These are phyloP conservation scores for Myriosclerotinia scirpicola DNA, from an alignment of 2,329 filamentous ascomycete species.

Conservation along the genomic window DNA sequence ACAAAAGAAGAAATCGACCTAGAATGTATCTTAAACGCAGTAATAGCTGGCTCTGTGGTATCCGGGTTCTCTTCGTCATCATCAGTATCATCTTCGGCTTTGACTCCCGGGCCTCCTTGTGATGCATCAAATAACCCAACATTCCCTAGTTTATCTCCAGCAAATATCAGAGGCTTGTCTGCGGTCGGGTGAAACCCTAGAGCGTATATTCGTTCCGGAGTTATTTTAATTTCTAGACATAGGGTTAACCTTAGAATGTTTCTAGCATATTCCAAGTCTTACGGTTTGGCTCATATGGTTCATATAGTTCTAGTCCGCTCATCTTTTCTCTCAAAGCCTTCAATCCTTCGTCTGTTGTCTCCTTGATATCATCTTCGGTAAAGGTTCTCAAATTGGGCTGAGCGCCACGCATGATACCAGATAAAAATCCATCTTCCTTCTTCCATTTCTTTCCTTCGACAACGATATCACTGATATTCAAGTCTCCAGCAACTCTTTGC, in stretches of 20 bases:
- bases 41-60: slow-evolving; percentile 71
- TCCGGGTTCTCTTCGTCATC: slow-evolving; percentile 58
- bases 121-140: slow-evolving; percentile 90
- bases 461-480: slow-evolving; percentile 74
- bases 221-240: slow-evolving; percentile 78
- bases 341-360: slow-evolving; percentile 74
- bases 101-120: slow-evolving; percentile 56
- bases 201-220: slow-evolving; percentile 81
- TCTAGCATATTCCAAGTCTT: slow-evolving; percentile 36
- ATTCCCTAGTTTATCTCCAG: slow-evolving; percentile 89
- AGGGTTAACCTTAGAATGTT: slow-evolving; percentile 18
- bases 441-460: slow-evolving; percentile 79
- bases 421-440: slow-evolving; percentile 63
- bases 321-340: slow-evolving; percentile 74
- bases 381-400: slow-evolving; percentile 84
- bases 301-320: slow-evolving; percentile 75
- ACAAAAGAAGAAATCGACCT: slow-evolving; percentile 85
- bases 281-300: slow-evolving; percentile 80
- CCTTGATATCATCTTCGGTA: slow-evolving; percentile 75
- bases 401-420: slow-evolving; percentile 64
- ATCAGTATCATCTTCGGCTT: slow-evolving; percentile 64
- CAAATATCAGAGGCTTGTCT: slow-evolving; percentile 86
- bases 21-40: slow-evolving; percentile 85
- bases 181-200: slow-evolving; percentile 85
- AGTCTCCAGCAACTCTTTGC: slow-evolving; percentile 62